Evolutionary conservation across 192 early-diverging fungal species (phyloP).

Genomic region (Mortierella hygrophila): DNA sequence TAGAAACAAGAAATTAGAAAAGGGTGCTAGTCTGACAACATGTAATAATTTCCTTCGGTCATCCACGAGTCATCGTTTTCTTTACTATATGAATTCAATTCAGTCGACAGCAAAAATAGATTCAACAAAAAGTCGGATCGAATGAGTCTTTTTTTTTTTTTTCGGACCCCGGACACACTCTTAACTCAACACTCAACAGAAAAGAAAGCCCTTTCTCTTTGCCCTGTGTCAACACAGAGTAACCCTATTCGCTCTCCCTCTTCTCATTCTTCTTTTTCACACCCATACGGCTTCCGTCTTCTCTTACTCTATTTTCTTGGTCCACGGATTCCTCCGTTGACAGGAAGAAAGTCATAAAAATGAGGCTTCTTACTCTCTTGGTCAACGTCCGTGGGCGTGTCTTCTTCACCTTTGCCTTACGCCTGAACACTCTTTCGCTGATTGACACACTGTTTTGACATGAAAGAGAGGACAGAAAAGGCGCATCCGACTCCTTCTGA

Average conservation of each 20-base stretch:
- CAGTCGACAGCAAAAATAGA: not conserved
- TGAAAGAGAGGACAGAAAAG: too few species aligned
- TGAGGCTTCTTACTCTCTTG: not conserved
- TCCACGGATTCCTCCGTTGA: not conserved
- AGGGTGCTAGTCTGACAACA: not conserved
- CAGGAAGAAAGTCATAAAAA: not conserved
- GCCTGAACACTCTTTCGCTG: too few species aligned
- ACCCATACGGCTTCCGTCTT: not conserved
- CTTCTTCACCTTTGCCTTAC: not conserved
- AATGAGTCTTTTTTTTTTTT: conserved; percentile 3
- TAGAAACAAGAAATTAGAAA: not conserved
- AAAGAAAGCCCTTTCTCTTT: not conserved
- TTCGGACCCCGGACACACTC: conserved; percentile 2
- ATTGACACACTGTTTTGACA: too few species aligned
- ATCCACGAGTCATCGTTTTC: not conserved
- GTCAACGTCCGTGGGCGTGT: not conserved
- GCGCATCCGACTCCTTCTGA: not conserved
- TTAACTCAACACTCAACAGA: not conserved
- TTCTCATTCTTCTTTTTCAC: not conserved
- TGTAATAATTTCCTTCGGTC: not conserved
- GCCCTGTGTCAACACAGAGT: not conserved
- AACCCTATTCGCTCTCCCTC: not conserved
- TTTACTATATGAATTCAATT: not conserved
- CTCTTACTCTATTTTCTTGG: not conserved
- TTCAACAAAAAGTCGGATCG: not conserved